Percentiles rank a stretch among this genome's conserved stretches.
Conservation (phyloP, 805 yeast species). For the Wickerhamiella slavikovae region DNA sequence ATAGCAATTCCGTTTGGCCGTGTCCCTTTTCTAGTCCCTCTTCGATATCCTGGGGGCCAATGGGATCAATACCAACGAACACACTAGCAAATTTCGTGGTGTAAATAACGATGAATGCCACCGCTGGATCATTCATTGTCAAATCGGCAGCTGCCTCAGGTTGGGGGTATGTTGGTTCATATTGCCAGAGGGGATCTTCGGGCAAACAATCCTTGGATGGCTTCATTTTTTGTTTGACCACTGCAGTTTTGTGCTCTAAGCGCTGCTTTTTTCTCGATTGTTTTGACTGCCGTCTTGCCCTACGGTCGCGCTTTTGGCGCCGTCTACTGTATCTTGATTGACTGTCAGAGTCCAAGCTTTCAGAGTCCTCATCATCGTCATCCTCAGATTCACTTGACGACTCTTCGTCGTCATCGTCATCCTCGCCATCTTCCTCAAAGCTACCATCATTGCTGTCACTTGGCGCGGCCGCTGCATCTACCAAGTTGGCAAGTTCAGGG, state of each 20-base stretch:
- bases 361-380: too few species aligned
- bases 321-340: too few species aligned
- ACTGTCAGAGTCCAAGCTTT: too few species aligned
- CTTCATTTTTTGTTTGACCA: too few species aligned
- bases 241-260: conserved; percentile 1
- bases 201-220: conserved; percentile 10
- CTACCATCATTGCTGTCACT: not conserved
- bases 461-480: not conserved
- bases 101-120: conserved; percentile 13
- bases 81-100: conserved; percentile 8
- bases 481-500: too few species aligned
- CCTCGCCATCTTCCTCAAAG: not conserved
- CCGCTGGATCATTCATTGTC: conserved; percentile 10
- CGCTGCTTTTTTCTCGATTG: conserved; percentile 1
- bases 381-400: conserved; percentile 5
- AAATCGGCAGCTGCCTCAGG: conserved; percentile 12
- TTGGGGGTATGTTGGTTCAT: conserved; percentile 7
- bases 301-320: too few species aligned
- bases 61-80: conserved; percentile 15
- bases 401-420: conserved; percentile 7
- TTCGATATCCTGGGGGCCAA: conserved; percentile 24
- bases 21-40: conserved; percentile 13
- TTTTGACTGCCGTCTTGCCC: not conserved
- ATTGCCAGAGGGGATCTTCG: conserved; percentile 15
- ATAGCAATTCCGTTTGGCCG: conserved; percentile 13